Evolutionary conservation across 495 filamentous ascomycete species (phyloP), one percentile per base, ranked within the genome.

Genomic region (Lophiotrema nucula): DNA sequence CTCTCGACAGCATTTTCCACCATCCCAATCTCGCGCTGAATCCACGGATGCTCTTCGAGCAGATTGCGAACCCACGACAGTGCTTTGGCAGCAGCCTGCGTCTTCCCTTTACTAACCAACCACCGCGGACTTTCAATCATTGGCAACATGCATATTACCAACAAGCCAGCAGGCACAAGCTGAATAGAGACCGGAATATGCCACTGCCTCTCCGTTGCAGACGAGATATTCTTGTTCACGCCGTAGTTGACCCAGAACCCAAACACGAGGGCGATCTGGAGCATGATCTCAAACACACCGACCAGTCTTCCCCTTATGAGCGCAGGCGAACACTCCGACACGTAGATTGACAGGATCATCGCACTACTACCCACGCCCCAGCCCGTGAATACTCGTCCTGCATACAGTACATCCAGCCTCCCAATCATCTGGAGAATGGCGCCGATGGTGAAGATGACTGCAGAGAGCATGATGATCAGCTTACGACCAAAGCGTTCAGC

Each of bases 251-350:
- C 50, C 43, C 43, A 55, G 60, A 87, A 88, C 1, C 85, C 85
- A 13, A 85, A 77, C 25, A 89, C 70, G 15, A 84, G 83, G 39
- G 84, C 85, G 60, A 85, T 75, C 69, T 88, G 86, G 80, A 83
- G 87, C 12, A 83, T 81, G 28, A 88, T 70, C 69, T 88, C 85
- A 62, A 85, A 89, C 15, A 89, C 73, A 60, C 85, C 83, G 58
- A 86, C 58, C 0, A 74, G 59, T 35, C 69, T 60, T 10, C 73
- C 73, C 22, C 73, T 70, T 41, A 75, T 73, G 28, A 62, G 54
- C 0, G 67, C 62, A 25, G 73, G 73, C 2, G 69, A 66, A 31
- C 55, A 68, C 54, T 76, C 73, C 4, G 73, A 57, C 35, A 74
- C 70, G 33, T 75, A 76, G 19, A 72, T 62, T 8, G 73, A 73